A percentile compares a stretch with the other conserved stretches of the same genome.
Evolutionary conservation across 176 grass and related monocot genomes (phyloP).

Genomic region (Metroxylon sagu): DNA sequence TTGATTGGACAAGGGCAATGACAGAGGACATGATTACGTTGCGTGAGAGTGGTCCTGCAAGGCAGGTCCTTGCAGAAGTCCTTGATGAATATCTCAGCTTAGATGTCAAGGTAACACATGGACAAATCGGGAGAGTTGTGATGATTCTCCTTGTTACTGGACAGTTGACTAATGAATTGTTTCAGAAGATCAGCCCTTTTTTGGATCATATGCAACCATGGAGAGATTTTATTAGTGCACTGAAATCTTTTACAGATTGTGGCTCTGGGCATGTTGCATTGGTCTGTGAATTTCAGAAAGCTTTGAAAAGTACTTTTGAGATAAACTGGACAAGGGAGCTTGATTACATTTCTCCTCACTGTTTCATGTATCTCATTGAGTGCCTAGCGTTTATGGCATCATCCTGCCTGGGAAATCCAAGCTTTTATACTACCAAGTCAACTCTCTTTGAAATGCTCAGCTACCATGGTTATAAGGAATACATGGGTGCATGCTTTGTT

Average conservation of each 20-base stretch:
- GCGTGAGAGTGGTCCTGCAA: conserved; percentile 21
- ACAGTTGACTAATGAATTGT: conserved; percentile 14
- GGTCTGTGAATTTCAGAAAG: conserved; percentile 23
- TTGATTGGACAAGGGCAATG: conserved; percentile 19
- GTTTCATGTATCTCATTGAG: conserved; percentile 53
- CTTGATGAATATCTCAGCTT: conserved; percentile 12
- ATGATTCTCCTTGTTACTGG: conserved; percentile 36
- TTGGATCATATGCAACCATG: conserved; percentile 22
- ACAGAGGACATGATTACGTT: conserved; percentile 20
- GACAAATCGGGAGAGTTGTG: conserved; percentile 35
- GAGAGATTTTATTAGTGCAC: conserved; percentile 30
- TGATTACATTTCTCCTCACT: conserved; percentile 50
- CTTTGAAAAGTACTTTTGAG: conserved; percentile 30
- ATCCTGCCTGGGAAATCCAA: conserved; percentile 11
- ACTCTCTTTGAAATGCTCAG: conserved; percentile 44
- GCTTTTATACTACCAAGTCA: conserved; percentile 43
- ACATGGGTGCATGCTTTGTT: conserved; percentile 30
- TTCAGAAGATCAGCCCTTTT: conserved; percentile 19
- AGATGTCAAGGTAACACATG: conserved; percentile 33
- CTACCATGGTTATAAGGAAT: conserved; percentile 32
- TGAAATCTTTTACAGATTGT: conserved; percentile 30
- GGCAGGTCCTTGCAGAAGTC: conserved; percentile 27
- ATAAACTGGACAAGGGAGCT: conserved; percentile 12
- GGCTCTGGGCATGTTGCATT: conserved; percentile 29
- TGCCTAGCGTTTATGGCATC: conserved; percentile 46